Evolutionary conservation across 2,329 filamentous ascomycete species (phyloP).

Genomic region (Sporothrix brunneoviolacea): DNA sequence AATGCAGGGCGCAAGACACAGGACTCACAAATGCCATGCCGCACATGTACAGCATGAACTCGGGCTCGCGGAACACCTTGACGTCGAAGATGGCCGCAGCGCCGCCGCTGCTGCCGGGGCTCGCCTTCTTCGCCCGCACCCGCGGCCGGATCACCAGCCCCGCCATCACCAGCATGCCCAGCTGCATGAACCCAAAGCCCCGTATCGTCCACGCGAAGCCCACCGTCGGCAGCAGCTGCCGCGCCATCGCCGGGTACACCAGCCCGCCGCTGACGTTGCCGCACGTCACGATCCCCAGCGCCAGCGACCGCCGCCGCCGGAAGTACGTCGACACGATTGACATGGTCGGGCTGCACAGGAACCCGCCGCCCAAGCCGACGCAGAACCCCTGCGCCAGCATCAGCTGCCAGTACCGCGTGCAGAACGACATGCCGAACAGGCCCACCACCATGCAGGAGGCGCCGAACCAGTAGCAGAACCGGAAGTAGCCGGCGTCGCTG

Average conservation of each 20-base stretch:
- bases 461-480: slow-evolving; percentile 12
- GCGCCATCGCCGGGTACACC: slow-evolving; percentile 32
- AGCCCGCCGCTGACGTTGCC: slow-evolving; percentile 33
- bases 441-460: slow-evolving; percentile 9
- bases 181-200: slow-evolving; percentile 34
- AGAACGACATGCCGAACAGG: slow-evolving; percentile 12
- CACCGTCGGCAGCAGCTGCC: slow-evolving; percentile 28
- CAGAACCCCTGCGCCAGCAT: slow-evolving; percentile 31
- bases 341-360: slow-evolving; percentile 31
- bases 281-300: slow-evolving; percentile 27
- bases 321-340: slow-evolving; percentile 34
- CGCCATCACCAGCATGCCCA: slow-evolving; percentile 24
- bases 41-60: slow-evolving; percentile 34
- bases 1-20: too few species aligned
- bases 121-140: slow-evolving; percentile 27
- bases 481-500: slow-evolving; percentile 18
- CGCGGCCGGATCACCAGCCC: slow-evolving; percentile 30
- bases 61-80: slow-evolving; percentile 31
- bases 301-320: slow-evolving; percentile 24
- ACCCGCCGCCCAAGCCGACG: slow-evolving; percentile 30
- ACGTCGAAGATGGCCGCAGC: slow-evolving; percentile 35
- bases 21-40: slow-evolving; percentile 38
- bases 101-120: slow-evolving; percentile 23
- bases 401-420: slow-evolving; percentile 18
- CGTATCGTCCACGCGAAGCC: slow-evolving; percentile 34